Evolutionary conservation across 768 basidiomycete genomes (phyloP).

Genomic region (Suillus cothurnatus): DNA sequence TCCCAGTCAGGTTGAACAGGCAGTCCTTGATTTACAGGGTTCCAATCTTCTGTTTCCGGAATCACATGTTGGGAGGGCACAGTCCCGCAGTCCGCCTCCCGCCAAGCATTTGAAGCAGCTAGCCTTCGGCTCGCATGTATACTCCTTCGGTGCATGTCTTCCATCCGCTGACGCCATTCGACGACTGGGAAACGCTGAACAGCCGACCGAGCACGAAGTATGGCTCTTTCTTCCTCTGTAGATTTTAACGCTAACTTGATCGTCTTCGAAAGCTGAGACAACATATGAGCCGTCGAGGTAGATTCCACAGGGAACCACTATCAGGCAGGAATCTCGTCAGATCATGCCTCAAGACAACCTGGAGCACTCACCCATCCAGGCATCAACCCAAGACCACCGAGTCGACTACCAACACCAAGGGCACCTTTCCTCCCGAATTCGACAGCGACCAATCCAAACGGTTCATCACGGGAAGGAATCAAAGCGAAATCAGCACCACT

Average conservation of each 20-base stretch:
- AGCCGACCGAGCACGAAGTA: conserved; percentile 90
- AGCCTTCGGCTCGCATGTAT: conserved; percentile 68
- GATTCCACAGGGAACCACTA: conserved; percentile 99
- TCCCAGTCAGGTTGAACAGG: conserved; percentile 83
- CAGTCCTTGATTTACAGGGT: conserved; percentile 63
- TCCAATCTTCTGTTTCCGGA: conserved; percentile 78
- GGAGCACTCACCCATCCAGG: conserved; percentile 84
- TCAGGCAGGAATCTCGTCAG: conserved; percentile 4
- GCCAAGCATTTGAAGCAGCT: conserved; percentile 79
- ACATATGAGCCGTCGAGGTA: conserved; percentile 88
- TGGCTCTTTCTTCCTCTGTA: conserved; percentile 86
- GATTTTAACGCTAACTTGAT: conserved; percentile 94
- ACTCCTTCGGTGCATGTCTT: conserved; percentile 91
- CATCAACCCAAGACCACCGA: conserved; percentile 95
- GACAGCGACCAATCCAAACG: conserved; percentile 94
- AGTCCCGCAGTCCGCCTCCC: conserved; percentile 64
- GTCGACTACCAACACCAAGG: conserved; percentile 90
- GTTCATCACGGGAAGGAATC: conserved; percentile 95
- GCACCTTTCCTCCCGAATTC: conserved; percentile 97
- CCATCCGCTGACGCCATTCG: conserved; percentile 95
- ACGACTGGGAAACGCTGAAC: conserved; percentile 97
- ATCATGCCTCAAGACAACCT: neutral
- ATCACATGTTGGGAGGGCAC: conserved; percentile 43
- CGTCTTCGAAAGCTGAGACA: conserved; percentile 92
- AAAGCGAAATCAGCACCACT: conserved; percentile 94